These are phyloP conservation scores for Aristolochia contorta DNA, from an alignment of 164 flowering plant genomes.

Conservation along the genomic window DNA sequence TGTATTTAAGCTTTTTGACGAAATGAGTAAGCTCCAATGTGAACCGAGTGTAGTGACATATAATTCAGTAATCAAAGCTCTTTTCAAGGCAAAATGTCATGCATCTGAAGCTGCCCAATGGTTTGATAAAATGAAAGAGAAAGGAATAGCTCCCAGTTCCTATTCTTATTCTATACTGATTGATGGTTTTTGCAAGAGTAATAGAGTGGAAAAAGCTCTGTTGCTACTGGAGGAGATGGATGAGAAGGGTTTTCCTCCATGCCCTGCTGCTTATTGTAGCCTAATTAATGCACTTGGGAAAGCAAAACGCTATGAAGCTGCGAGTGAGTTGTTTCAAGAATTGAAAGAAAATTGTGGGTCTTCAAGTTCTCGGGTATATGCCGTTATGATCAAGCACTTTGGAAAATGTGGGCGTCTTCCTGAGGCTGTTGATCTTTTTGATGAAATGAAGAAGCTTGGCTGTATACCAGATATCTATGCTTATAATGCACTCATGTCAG, in stretches of 20 bases:
- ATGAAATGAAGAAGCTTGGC: constrained; percentile 75
- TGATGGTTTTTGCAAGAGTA: constrained; percentile 87
- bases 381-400: constrained; percentile 87
- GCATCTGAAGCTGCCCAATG: constrained; percentile 47
- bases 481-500: constrained; percentile 92
- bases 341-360: constrained; percentile 80
- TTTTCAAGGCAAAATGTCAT: constrained; percentile 60
- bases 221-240: constrained; percentile 94
- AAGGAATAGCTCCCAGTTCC: constrained; percentile 58
- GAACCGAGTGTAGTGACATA: constrained; percentile 79
- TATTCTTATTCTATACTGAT: constrained; percentile 87
- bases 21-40: constrained; percentile 50
- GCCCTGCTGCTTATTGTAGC: constrained; percentile 95
- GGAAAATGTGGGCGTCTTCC: constrained; percentile 78
- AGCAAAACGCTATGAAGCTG: constrained; percentile 82
- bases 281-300: constrained; percentile 76
- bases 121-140: constrained; percentile 80
- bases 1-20: constrained; percentile 57
- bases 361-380: constrained; percentile 78
- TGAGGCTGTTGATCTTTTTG: constrained; percentile 77
- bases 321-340: constrained; percentile 84
- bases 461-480: constrained; percentile 81
- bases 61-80: constrained; percentile 62
- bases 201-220: constrained; percentile 79
- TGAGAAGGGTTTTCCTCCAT: constrained; percentile 89